Conservation (phyloP, 257 asterid species). For the Solanum sitiens region DNA sequence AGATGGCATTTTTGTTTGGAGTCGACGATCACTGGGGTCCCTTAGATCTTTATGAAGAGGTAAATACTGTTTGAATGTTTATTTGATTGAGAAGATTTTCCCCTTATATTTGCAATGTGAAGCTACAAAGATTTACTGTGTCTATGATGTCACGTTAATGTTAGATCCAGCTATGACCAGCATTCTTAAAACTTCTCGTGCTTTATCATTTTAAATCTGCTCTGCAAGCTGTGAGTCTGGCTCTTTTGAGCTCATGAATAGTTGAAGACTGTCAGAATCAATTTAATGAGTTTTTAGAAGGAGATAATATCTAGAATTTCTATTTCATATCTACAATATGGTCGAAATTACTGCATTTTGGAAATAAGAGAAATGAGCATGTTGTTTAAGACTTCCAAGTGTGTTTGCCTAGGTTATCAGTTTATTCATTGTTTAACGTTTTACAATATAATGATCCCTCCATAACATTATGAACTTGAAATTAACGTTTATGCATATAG, state of each 20-base stretch:
- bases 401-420: not conserved
- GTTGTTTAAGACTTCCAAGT: too few species aligned
- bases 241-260: not conserved
- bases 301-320: not conserved
- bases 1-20: conserved; percentile 70
- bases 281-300: not conserved
- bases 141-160: not conserved
- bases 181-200: not conserved
- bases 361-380: not conserved
- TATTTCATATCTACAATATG: not conserved
- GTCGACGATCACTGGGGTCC: conserved; percentile 96
- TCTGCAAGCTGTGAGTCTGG: not conserved
- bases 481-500: not conserved
- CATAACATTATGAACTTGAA: not conserved
- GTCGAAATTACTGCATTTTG: not conserved
- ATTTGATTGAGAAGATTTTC: not conserved
- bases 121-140: not conserved
- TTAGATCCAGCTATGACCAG: not conserved
- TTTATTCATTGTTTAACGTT: not conserved
- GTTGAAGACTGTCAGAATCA: not conserved
- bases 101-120: not conserved
- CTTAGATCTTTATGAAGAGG: conserved; percentile 68
- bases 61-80: conserved; percentile 7
- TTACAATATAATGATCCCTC: not conserved
- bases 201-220: not conserved